Conservation (phyloP, 805 yeast species). For the Candida germanica region DNA sequence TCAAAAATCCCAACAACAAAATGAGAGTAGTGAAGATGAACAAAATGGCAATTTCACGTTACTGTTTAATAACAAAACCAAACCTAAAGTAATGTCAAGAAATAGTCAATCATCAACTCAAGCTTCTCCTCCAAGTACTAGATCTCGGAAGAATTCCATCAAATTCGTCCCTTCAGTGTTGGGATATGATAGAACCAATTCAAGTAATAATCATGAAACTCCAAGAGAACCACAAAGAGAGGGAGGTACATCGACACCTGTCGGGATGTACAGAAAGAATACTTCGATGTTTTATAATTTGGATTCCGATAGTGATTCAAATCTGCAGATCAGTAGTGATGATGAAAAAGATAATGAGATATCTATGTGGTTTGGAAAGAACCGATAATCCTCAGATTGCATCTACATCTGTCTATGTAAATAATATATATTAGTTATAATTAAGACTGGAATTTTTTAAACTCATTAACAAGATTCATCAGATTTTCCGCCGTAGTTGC, state of each 20-base stretch:
- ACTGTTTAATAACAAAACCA: slow-evolving; percentile 9
- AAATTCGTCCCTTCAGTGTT: slow-evolving; percentile 25
- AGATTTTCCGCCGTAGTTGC: slow-evolving; percentile 42
- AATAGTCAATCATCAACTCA: not conserved
- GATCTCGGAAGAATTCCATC: slow-evolving; percentile 25
- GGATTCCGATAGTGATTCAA: slow-evolving; percentile 15
- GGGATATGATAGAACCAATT: slow-evolving; percentile 13
- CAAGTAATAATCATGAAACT: not conserved
- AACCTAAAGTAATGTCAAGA: not conserved
- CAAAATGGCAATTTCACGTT: slow-evolving; percentile 15
- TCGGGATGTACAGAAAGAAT: slow-evolving; percentile 9
- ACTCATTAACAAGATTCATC: slow-evolving; percentile 19
- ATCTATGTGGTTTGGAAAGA: slow-evolving; percentile 41
- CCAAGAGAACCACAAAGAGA: slow-evolving; percentile 1
- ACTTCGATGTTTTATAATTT: slow-evolving; percentile 31
- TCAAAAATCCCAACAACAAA: slow-evolving; percentile 10
- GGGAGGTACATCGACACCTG: slow-evolving; percentile 10
- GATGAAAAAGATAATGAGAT: slow-evolving; percentile 14
- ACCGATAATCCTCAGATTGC: slow-evolving; percentile 9
- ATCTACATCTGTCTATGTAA: not conserved
- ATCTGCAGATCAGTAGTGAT: slow-evolving; percentile 11
- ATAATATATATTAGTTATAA: not conserved
- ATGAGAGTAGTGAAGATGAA: slow-evolving; percentile 9
- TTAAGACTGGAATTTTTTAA: slow-evolving; percentile 9
- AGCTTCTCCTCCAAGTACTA: not conserved